phyloP scores from a whole-genome alignment of 75 land plant species.

The Chamaecyparis obtusa region DNA sequence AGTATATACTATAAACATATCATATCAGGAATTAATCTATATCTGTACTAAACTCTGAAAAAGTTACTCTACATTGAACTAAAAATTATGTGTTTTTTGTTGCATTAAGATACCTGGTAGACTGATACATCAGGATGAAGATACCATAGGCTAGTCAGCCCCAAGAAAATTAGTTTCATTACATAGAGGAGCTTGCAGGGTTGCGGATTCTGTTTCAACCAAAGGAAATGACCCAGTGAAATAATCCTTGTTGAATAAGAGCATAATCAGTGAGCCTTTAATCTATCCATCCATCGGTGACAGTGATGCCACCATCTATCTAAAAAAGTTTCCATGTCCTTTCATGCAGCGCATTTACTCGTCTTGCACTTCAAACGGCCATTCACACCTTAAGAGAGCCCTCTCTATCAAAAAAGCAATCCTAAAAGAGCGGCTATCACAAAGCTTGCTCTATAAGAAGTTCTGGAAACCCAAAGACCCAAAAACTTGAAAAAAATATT shows the following conservation, averaged over 20 bases:
- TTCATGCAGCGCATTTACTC: not conserved
- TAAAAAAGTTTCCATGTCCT: not conserved
- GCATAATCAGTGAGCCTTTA: not conserved
- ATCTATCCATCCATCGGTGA: not conserved
- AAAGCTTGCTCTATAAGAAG: not conserved
- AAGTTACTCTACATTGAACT: no score
- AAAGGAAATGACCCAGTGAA: not conserved
- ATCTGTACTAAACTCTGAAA: no score
- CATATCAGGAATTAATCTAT: no score
- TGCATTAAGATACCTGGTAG: no score
- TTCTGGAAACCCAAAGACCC: not conserved
- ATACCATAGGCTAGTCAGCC: not conserved
- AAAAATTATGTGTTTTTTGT: no score
- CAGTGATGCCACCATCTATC: not conserved
- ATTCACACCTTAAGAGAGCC: not conserved
- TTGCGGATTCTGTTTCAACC: not conserved
- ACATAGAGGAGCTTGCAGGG: not conserved
- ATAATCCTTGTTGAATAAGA: not conserved
- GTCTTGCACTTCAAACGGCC: not conserved
- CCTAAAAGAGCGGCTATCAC: not conserved
- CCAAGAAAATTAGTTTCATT: not conserved
- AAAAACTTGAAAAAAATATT: not conserved
- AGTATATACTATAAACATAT: no score
- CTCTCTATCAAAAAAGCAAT: not conserved
- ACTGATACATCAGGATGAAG: not conserved